A percentile compares a stretch with the other conserved stretches of the same genome.
Conservation (phyloP, 2,329 filamentous ascomycete genomes). For the Aureobasidium sp. region DNA sequence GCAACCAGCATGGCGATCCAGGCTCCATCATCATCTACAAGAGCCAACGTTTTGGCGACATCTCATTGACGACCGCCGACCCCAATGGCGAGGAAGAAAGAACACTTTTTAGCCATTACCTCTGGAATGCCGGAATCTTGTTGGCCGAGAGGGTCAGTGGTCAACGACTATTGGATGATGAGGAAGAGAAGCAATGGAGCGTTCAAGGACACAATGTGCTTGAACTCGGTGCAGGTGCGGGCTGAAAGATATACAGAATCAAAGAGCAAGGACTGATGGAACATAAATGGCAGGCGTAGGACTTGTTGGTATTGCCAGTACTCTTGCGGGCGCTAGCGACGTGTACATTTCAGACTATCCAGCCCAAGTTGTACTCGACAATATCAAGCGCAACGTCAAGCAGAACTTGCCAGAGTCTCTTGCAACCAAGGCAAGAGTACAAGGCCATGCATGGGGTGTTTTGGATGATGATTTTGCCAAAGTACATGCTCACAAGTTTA, state of each 20-base stretch:
- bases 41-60: slow-evolving; percentile 24
- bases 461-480: slow-evolving; percentile 34
- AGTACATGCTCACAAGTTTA: slow-evolving; percentile 38
- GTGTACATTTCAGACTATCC: slow-evolving; percentile 61
- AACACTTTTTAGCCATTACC: slow-evolving; percentile 59
- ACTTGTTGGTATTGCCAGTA: slow-evolving; percentile 38
- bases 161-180: slow-evolving; percentile 17
- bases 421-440: slow-evolving; percentile 33
- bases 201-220: slow-evolving; percentile 46
- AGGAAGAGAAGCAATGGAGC: slow-evolving; percentile 31
- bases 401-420: slow-evolving; percentile 40
- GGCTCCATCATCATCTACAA: slow-evolving; percentile 51
- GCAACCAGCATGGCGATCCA: slow-evolving; percentile 57
- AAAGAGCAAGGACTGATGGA: slow-evolving; percentile 16
- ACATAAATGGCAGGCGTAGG: slow-evolving; percentile 31
- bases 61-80: slow-evolving; percentile 35
- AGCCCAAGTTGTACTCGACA: slow-evolving; percentile 48
- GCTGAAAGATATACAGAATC: slow-evolving; percentile 22
- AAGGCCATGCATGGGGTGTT: slow-evolving; percentile 59
- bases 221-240: slow-evolving; percentile 61
- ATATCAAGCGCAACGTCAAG: slow-evolving; percentile 49
- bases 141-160: slow-evolving; percentile 37
- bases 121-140: slow-evolving; percentile 58
- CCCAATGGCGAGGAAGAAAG: slow-evolving; percentile 47
- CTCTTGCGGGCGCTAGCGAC: slow-evolving; percentile 35